phyloP scores from a whole-genome alignment of 2,329 filamentous ascomycete species.

The Fusarium multiceps region DNA sequence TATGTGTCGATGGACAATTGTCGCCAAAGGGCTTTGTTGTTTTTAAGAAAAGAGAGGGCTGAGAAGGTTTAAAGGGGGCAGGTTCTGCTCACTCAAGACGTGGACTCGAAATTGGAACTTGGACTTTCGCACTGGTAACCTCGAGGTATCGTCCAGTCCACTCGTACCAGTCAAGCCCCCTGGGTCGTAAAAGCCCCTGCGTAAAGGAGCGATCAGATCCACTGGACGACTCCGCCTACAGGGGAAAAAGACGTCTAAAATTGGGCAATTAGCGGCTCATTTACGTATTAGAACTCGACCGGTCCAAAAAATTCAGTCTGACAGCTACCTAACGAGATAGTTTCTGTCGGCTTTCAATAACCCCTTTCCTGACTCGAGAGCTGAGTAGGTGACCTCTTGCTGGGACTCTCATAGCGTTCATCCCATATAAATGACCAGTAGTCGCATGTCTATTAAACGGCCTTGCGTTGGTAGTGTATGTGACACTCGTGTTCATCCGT shows the following conservation, averaged over 20 bases:
- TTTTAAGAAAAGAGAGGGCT: conserved; percentile 18
- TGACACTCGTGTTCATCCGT: conserved; percentile 14
- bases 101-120: conserved; percentile 35
- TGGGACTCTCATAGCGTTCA: background rate
- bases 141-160: conserved; percentile 18
- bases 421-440: background rate
- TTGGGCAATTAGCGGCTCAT: conserved; percentile 36
- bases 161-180: conserved; percentile 33
- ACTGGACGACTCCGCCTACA: conserved; percentile 36
- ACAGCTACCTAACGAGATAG: conserved; percentile 20
- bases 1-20: background rate
- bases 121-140: conserved; percentile 21
- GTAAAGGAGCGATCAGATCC: conserved; percentile 35
- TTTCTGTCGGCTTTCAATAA: background rate
- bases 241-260: conserved; percentile 33
- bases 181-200: conserved; percentile 31
- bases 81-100: conserved; percentile 27
- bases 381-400: background rate
- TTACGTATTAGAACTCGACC: conserved; percentile 15
- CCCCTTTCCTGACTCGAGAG: conserved; percentile 23
- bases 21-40: conserved; percentile 19
- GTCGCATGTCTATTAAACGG: background rate
- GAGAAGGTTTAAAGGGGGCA: conserved; percentile 33
- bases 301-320: conserved; percentile 17
- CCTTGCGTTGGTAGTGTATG: conserved; percentile 7